Evolutionary conservation across 1,284 basidiomycete genomes (phyloP).

Genomic region (Puccinia hordei): DNA sequence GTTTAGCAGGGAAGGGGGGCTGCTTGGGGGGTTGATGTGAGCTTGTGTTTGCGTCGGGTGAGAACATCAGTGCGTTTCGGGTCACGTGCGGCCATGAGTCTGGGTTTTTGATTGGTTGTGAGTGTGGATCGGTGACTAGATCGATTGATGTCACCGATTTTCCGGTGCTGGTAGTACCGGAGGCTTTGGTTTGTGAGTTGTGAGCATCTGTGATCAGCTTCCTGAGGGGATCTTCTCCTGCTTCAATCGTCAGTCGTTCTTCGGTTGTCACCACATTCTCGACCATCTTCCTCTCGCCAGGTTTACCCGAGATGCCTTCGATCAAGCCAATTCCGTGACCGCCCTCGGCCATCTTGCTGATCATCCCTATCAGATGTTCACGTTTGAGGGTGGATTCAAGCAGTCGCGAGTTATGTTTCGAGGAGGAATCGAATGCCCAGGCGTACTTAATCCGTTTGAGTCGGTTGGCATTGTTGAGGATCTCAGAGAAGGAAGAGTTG

Average conservation of each 20-base stretch:
- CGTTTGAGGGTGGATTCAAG: conserved; percentile 53
- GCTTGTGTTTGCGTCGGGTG: conserved; percentile 81
- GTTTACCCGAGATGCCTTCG: conserved; percentile 43
- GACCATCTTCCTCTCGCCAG: conserved; percentile 57
- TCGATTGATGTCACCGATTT: conserved; percentile 56
- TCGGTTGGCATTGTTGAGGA: conserved; percentile 82
- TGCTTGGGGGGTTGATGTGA: conserved; percentile 30
- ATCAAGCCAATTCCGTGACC: conserved; percentile 30
- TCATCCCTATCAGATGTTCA: conserved; percentile 55
- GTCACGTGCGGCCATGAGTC: conserved; percentile 46
- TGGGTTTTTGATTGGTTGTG: conserved; percentile 50
- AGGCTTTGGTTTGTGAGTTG: conserved; percentile 54
- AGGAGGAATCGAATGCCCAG: conserved; percentile 91
- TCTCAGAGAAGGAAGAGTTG: conserved; percentile 88
- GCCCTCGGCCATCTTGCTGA: conserved; percentile 53
- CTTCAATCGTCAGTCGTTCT: conserved; percentile 53
- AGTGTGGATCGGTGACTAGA: conserved; percentile 1
- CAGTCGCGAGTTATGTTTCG: conserved; percentile 66
- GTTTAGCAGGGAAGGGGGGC: conserved; percentile 56
- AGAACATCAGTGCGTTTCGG: conserved; percentile 91
- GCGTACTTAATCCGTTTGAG: conserved; percentile 73
- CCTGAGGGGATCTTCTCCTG: conserved; percentile 53
- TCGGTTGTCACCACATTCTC: conserved; percentile 59
- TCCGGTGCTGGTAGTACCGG: conserved; percentile 75
- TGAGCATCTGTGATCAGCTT: conserved; percentile 51